A percentile compares a stretch with the other conserved stretches of the same genome.
Conservation (phyloP, 306 rosid genomes). For the Neltuma alba region DNA sequence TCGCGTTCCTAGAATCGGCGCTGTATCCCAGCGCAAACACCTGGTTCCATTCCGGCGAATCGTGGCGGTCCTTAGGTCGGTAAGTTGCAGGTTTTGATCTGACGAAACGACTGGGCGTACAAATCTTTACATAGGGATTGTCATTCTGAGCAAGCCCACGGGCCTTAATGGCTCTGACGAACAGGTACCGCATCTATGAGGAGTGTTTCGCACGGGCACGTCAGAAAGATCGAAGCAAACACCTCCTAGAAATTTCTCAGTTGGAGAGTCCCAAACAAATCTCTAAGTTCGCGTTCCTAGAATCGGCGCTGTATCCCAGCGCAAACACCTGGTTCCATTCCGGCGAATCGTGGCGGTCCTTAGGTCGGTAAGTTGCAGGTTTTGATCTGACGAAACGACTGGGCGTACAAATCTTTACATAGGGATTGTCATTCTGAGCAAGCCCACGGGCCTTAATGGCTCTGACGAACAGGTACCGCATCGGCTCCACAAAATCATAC, state of each 20-base stretch:
- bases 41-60: slow-evolving; percentile 82
- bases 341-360: slow-evolving; percentile 67
- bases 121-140: slow-evolving; percentile 63
- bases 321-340: slow-evolving; percentile 86
- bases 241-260: slow-evolving; percentile 79
- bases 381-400: slow-evolving; percentile 57
- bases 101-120: slow-evolving; percentile 49
- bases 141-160: slow-evolving; percentile 58
- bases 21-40: slow-evolving; percentile 65
- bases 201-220: slow-evolving; percentile 48
- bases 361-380: slow-evolving; percentile 54
- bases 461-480: slow-evolving; percentile 76
- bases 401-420: slow-evolving; percentile 63
- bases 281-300: slow-evolving; percentile 58
- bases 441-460: slow-evolving; percentile 76
- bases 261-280: slow-evolving; percentile 66
- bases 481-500: slow-evolving; percentile 80
- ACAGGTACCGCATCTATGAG: slow-evolving; percentile 73
- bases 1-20: slow-evolving; percentile 48
- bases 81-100: slow-evolving; percentile 60
- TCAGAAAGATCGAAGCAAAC: slow-evolving; percentile 60
- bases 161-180: slow-evolving; percentile 70
- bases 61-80: slow-evolving; percentile 63
- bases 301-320: slow-evolving; percentile 53
- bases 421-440: slow-evolving; percentile 52